phyloP scores from a whole-genome alignment of 2,329 filamentous ascomycete species.

The Teratosphaeria zuluensis region DNA sequence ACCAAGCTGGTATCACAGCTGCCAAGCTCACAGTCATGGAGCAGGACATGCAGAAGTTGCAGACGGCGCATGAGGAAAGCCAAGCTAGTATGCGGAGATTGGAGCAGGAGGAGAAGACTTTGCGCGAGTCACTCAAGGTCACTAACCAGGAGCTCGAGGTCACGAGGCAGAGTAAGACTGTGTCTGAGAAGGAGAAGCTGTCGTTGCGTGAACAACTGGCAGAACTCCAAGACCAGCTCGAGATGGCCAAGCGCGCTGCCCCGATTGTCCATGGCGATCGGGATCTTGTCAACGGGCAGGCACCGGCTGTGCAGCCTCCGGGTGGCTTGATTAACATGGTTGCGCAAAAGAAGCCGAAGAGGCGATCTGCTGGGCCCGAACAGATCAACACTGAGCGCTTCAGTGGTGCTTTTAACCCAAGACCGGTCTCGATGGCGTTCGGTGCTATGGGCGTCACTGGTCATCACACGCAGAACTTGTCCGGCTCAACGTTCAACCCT shows the following conservation, averaged over 20 bases:
- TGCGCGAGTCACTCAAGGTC: conserved; percentile 70
- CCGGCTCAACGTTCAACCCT: conserved; percentile 67
- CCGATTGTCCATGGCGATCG: conserved; percentile 56
- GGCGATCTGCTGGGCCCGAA: conserved; percentile 82
- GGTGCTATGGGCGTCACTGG: conserved; percentile 39
- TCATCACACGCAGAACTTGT: conserved; percentile 58
- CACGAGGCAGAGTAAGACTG: conserved; percentile 62
- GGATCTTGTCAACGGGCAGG: conserved; percentile 49
- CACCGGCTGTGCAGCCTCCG: conserved; percentile 37
- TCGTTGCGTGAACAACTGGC: conserved; percentile 78
- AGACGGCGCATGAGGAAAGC: conserved; percentile 82
- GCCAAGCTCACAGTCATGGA: conserved; percentile 87
- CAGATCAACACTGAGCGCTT: conserved; percentile 79
- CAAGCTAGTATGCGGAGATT: conserved; percentile 82
- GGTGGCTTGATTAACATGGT: conserved; percentile 92
- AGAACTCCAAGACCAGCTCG: conserved; percentile 86
- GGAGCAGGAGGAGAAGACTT: conserved; percentile 82
- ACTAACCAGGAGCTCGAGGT: conserved; percentile 74
- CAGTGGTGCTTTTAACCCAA: conserved; percentile 84
- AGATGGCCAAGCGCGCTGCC: conserved; percentile 68
- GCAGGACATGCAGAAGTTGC: conserved; percentile 87
- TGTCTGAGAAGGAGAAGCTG: conserved; percentile 75
- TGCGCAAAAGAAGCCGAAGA: conserved; percentile 92
- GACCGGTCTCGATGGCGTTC: conserved; percentile 92
- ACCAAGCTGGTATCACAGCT: conserved; percentile 91